A percentile compares a stretch with the other conserved stretches of the same genome.
phyloP scores from a whole-genome alignment of 176 grass and related monocot genomes.

The Rhipidocladum racemiflorum region DNA sequence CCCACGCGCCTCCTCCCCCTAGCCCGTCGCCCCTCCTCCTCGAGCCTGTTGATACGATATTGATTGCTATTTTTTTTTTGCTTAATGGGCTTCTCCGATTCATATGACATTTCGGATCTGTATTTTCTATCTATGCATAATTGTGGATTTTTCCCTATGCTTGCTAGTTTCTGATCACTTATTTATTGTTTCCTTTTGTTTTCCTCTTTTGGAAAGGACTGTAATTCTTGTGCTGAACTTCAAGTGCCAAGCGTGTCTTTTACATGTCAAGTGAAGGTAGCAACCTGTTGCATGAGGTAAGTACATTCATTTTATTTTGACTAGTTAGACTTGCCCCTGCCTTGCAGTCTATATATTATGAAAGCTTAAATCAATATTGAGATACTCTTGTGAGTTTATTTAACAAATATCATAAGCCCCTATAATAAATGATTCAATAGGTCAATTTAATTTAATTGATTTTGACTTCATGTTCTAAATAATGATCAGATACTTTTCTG shows the following conservation, averaged over 20 bases:
- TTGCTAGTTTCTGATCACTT: constrained; percentile 20
- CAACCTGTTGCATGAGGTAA: constrained; percentile 90
- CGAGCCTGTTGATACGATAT: background rate
- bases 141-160: constrained; percentile 21
- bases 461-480: background rate
- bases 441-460: background rate
- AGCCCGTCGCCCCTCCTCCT: too few species aligned
- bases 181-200: constrained; percentile 29
- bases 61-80: background rate
- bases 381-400: background rate
- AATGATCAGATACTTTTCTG: background rate
- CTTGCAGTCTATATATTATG: constrained; percentile 9
- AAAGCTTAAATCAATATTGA: background rate
- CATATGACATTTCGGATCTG: background rate
- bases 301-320: constrained; percentile 31
- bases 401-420: background rate
- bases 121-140: background rate
- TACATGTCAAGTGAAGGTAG: constrained; percentile 96
- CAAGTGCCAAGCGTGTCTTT: constrained; percentile 88
- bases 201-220: constrained; percentile 52
- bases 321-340: background rate
- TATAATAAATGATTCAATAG: background rate
- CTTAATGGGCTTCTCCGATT: background rate
- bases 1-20: too few species aligned
- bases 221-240: constrained; percentile 64